phyloP scores from a whole-genome alignment of 768 basidiomycete species.

The Cystofilobasidium macerans region DNA sequence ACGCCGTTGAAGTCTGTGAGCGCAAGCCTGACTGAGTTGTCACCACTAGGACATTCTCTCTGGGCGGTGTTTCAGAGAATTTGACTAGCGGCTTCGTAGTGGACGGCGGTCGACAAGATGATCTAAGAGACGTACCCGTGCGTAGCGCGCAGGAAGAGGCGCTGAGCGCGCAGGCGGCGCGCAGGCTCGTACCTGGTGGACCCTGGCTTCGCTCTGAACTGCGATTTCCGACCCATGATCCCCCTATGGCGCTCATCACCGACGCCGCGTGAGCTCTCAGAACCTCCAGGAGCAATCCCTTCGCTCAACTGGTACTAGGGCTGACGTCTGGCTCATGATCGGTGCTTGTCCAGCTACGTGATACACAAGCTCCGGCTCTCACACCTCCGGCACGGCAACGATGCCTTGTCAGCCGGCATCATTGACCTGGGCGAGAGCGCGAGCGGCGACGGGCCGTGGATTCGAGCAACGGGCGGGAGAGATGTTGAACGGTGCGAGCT shows the following conservation, averaged over 20 bases:
- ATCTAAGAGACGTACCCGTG: too few species aligned
- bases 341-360: constrained; percentile 11
- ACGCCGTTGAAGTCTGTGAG: neutral
- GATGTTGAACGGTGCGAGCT: constrained; percentile 19
- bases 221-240: neutral
- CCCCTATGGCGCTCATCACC: constrained; percentile 19
- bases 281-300: too few species aligned
- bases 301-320: neutral
- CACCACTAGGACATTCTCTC: too few species aligned
- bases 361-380: constrained; percentile 18
- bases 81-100: too few species aligned
- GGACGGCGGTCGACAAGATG: too few species aligned
- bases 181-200: too few species aligned
- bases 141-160: too few species aligned
- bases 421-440: constrained; percentile 20
- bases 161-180: too few species aligned
- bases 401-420: constrained; percentile 16
- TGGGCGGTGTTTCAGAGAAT: too few species aligned
- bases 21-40: neutral
- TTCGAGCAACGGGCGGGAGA: constrained; percentile 22
- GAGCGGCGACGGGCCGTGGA: constrained; percentile 21
- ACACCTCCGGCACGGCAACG: constrained; percentile 17
- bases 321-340: neutral
- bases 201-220: too few species aligned
- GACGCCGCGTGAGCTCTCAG: constrained; percentile 9